Evolutionary conservation across 805 yeast species (phyloP).

Genomic region (Ascoidea rubescens): DNA sequence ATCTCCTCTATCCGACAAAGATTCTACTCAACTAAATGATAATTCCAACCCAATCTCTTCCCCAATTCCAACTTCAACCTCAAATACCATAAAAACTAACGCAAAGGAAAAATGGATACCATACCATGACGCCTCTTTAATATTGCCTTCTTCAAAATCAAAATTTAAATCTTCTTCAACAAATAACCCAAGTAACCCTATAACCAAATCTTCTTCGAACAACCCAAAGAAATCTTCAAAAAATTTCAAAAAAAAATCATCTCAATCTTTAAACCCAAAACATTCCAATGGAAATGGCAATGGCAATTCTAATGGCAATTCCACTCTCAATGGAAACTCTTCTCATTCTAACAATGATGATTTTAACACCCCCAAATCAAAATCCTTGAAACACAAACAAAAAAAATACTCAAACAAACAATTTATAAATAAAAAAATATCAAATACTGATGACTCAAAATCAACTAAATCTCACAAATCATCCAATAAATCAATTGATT

Average conservation of each 20-base stretch:
- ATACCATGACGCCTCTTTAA: slow-evolving; percentile 40
- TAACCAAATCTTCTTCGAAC: no score
- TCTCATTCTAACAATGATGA: background rate
- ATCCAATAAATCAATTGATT: background rate
- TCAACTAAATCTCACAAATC: background rate
- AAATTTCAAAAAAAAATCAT: no score
- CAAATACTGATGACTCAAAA: background rate
- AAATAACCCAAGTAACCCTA: no score
- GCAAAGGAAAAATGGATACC: slow-evolving; percentile 66
- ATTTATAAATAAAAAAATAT: no score
- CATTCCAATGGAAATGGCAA: background rate
- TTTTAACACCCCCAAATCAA: no score
- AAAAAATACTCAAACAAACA: no score
- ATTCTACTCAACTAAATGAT: background rate
- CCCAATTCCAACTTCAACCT: slow-evolving; percentile 1
- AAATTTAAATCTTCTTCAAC: no score
- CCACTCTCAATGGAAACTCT: background rate
- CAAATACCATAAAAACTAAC: slow-evolving; percentile 13
- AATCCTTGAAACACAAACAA: no score
- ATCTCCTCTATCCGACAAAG: background rate
- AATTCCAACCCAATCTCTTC: background rate
- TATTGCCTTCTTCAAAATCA: slow-evolving; percentile 4
- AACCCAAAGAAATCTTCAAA: no score
- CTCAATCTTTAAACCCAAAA: no score
- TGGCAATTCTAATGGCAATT: background rate